Conservation (phyloP, 2,329 filamentous ascomycete genomes). For the Penicillium decumbens region DNA sequence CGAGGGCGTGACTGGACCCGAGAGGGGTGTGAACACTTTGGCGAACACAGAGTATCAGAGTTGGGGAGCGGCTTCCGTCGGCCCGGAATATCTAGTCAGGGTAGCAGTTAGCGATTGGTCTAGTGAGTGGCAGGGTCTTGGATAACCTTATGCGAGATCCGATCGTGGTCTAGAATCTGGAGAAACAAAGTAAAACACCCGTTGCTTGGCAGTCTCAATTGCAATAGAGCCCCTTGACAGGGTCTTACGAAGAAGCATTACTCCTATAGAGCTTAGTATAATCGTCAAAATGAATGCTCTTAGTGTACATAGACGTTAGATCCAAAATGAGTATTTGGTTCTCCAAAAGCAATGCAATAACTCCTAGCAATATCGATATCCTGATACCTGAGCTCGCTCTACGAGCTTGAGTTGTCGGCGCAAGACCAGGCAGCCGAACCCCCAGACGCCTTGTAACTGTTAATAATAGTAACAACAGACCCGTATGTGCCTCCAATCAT, state of each 20-base stretch:
- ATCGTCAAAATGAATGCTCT: too few species aligned
- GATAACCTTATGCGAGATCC: not conserved
- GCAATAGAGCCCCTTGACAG: not conserved
- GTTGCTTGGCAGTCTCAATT: conserved; percentile 1
- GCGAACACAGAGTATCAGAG: too few species aligned
- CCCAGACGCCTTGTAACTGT: conserved; percentile 34
- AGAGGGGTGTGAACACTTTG: not conserved
- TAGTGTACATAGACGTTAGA: not conserved
- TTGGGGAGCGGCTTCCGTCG: not conserved
- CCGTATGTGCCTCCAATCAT: conserved; percentile 47
- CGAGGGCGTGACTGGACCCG: not conserved
- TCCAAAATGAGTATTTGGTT: not conserved
- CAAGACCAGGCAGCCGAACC: conserved; percentile 42
- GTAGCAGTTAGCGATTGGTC: not conserved
- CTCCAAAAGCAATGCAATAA: not conserved
- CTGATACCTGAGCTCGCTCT: not conserved
- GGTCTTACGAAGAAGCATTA: not conserved
- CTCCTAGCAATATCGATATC: not conserved
- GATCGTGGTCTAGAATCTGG: not conserved
- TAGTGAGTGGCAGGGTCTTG: not conserved
- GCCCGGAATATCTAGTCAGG: not conserved
- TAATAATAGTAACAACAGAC: conserved; percentile 40
- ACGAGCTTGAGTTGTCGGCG: conserved; percentile 39
- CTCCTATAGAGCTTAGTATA: not conserved
- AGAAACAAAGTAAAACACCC: conserved; percentile 2